Conservation (phyloP, 1,139 yeast species). For the Diutina catenulata region DNA sequence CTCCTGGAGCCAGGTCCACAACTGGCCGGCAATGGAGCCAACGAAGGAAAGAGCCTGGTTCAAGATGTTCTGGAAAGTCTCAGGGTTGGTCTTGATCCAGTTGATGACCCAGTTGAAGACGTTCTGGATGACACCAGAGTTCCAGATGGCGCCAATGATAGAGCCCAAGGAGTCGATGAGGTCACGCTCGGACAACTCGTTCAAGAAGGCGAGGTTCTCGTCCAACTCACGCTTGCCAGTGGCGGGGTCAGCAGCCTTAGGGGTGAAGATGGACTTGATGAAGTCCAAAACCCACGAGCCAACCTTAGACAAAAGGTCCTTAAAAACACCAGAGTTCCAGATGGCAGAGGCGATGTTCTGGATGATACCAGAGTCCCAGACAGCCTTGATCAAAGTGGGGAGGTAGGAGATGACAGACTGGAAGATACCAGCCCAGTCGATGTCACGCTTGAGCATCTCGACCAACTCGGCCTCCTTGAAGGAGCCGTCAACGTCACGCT, state of each 20-base stretch:
- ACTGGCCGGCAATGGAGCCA: conserved; percentile 22
- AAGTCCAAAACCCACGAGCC: conserved; percentile 13
- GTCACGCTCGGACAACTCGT: background rate
- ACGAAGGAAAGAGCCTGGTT: conserved; percentile 25
- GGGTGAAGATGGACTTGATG: conserved; percentile 12
- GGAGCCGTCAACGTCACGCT: background rate
- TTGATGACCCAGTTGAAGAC: conserved; percentile 12
- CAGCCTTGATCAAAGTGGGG: conserved; percentile 12
- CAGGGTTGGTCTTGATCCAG: conserved; percentile 20
- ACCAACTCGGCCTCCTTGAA: conserved; percentile 7
- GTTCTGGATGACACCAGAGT: conserved; percentile 15
- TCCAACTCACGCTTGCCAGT: background rate
- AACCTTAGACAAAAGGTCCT: background rate
- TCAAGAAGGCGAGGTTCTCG: background rate
- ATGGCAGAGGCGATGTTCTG: conserved; percentile 14
- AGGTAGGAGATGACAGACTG: conserved; percentile 8
- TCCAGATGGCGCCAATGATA: conserved; percentile 16
- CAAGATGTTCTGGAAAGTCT: conserved; percentile 21
- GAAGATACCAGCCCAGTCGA: conserved; percentile 15
- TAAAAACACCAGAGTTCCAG: conserved; percentile 14
- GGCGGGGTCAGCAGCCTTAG: background rate
- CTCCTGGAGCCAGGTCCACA: conserved; percentile 27
- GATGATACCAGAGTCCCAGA: conserved; percentile 16
- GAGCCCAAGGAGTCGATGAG: conserved; percentile 13
- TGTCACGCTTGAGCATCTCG: conserved; percentile 7